These are phyloP conservation scores for Cyberlindnera nakhonratchasimensis DNA, from an alignment of 805 yeast species.

Conservation along the genomic window DNA sequence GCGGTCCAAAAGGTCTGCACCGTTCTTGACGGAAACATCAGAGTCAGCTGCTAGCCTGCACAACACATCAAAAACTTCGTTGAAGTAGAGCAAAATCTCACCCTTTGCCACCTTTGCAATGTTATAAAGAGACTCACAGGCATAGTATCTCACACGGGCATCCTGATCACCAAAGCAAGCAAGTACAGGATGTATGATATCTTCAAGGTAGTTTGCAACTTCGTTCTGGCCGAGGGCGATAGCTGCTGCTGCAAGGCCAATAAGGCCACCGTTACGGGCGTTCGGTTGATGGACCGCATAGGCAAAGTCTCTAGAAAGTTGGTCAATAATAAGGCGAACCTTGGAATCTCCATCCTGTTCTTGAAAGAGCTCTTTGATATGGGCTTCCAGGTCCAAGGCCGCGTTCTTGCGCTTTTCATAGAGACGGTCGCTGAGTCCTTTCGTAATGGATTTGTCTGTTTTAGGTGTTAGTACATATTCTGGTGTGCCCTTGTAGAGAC, in stretches of 20 bases:
- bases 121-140: constrained; percentile 93
- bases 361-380: constrained; percentile 65
- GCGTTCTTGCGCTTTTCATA: constrained; percentile 78
- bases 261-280: constrained; percentile 92
- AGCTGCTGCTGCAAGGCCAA: constrained; percentile 93
- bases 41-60: constrained; percentile 88
- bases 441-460: constrained; percentile 57
- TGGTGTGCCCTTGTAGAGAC: too few relatives aligned
- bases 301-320: constrained; percentile 72
- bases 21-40: constrained; percentile 88
- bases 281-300: constrained; percentile 81
- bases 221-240: constrained; percentile 86
- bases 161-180: constrained; percentile 97
- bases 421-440: constrained; percentile 68
- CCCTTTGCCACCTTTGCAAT: constrained; percentile 97
- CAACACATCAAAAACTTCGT: constrained; percentile 90
- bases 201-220: constrained; percentile 78
- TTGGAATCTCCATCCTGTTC: constrained; percentile 57
- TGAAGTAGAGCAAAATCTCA: constrained; percentile 85
- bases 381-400: constrained; percentile 73
- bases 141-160: constrained; percentile 94
- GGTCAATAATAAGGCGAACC: constrained; percentile 62
- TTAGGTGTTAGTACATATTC: neutral
- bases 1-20: constrained; percentile 89
- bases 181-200: constrained; percentile 86